Evolutionary conservation across 2,329 filamentous ascomycete species (phyloP), one percentile per base, ranked within the genome.

Genomic region (Trichoderma sp.): DNA sequence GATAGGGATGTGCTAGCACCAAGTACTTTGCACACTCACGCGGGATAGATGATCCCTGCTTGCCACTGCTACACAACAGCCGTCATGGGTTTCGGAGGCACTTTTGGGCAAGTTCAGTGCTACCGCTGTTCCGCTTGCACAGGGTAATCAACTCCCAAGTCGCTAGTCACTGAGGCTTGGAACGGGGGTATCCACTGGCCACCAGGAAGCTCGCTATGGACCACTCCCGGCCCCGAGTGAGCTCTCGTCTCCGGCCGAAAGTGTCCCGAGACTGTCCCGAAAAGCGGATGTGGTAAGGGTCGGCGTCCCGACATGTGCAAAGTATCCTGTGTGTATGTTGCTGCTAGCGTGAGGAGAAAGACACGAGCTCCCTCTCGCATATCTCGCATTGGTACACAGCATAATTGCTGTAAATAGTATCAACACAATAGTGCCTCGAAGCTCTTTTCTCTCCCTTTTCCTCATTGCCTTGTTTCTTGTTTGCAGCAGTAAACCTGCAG

Each of bases 71-170:
- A 63, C 58, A 64, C 68, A 64, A 64, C 43, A 63, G 59, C 47
- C 68, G 63, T 55, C 70, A 71, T 53, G 70, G 55, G 70, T 20
- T 39, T 71, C 63, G 63, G 70, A 43, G 70, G 69, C 70, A 67
- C 70, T 71, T 71, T 62, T 71, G 70, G 55, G 28, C 26, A 28
- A 23, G 36, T 23, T 53, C 12, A 53, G 50, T 47, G 39, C 39
- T 43, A 47, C 68, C 39, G 53, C 61, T 57, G 43, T 36, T 61
- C 67, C 32, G 36, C 64, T 61, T 36, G 36, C 39, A 36, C 39
- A 50, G 30, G 55, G 53, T 68, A 43, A 34, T 17, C 17, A 28
- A 17, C 28, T 58, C 28, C 28, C 58, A 20, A 26, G 47, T 26
- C 11, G 13, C 28, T 57, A 20, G 55, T 28, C 36, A n/a, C 66